Evolutionary conservation across 73 alveolate species (phyloP), one percentile per base, ranked within the genome.

Genomic region (Symbiodinium pilosum): DNA sequence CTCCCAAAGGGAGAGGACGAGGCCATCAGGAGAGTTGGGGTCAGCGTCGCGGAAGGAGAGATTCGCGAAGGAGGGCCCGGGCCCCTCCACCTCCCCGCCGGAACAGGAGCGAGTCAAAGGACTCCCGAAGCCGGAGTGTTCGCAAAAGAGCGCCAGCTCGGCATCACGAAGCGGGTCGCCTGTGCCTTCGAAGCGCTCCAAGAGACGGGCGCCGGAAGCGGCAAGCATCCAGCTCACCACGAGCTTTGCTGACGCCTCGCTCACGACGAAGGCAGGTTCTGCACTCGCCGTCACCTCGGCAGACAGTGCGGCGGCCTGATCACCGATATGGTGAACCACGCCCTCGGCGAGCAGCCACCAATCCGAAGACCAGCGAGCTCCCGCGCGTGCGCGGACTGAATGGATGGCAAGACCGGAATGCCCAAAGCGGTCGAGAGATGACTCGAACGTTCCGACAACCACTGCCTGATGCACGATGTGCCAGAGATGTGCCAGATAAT

Each of bases 1-100:
- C 43, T 21, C 94, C 94, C 85, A 87, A 87, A 71, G 94, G 94
- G 21, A 87, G 75, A 32, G 94, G 94, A 6, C 86, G 94, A 3
- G 89, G 51, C 30, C 34, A n/a, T 32, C 59, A 43, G 24, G 39
- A 28, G 89, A 20, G 85, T 24, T 43, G 40, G 36, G 68, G 59
- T 30, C 47, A 38, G 43, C 59, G 2, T 5, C 89, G 39, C 41
- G 68, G 64, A 12, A n/a, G 59, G 64, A 12, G 89, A 18, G 77
- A 64, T 36, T 64, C 77, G 32, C 77, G 77, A 28, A 64, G 77
- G 28, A 64, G 77, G 30, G n/a, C 71, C 71, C 0, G 4, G 28
- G 26, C n/a, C 16, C n/a, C n/a, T 6, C 59, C 59, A 47, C 38
- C 77, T 64, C 77, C 77, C 38, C 21, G 11, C 38, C 38, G 38